These are phyloP conservation scores for Gracilariopsis chorda DNA, from an alignment of 23 red algal genomes.

Conservation along the genomic window DNA sequence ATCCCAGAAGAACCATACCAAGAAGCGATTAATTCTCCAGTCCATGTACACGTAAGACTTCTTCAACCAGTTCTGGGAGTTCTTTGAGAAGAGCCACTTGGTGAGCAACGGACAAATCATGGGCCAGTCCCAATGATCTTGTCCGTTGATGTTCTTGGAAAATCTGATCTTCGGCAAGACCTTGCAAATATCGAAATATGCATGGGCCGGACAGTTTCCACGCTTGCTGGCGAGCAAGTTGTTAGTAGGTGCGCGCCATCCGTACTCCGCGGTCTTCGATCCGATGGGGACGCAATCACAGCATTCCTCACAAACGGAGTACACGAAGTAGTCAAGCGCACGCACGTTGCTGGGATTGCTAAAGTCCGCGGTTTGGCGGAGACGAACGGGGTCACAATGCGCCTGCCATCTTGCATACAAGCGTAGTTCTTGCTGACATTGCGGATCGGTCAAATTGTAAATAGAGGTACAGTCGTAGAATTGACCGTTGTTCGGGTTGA, in stretches of 20 bases:
- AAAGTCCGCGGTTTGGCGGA: constrained; percentile 2
- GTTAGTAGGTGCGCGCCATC: background rate
- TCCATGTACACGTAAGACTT: constrained; percentile 20
- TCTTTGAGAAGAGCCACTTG: constrained; percentile 24
- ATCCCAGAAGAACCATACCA: constrained; percentile 23
- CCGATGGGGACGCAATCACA: constrained; percentile 53
- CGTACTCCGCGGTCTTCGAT: background rate
- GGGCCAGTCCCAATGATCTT: background rate
- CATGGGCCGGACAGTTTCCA: constrained; percentile 43
- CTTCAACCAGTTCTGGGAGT: constrained; percentile 13
- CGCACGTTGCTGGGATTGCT: background rate
- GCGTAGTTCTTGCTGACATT: background rate
- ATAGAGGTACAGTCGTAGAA: constrained; percentile 53
- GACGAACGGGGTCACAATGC: constrained; percentile 41
- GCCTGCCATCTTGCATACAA: constrained; percentile 4
- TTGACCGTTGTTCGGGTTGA: background rate
- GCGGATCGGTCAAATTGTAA: constrained; percentile 41
- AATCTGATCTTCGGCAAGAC: constrained; percentile 22
- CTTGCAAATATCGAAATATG: constrained; percentile 20
- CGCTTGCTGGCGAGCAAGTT: constrained; percentile 20
- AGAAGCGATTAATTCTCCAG: constrained; percentile 2
- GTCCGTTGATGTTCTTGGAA: background rate
- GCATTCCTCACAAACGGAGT: constrained; percentile 71
- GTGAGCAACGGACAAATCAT: constrained; percentile 46
- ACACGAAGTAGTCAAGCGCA: constrained; percentile 65